phyloP scores from a whole-genome alignment of 768 basidiomycete species.

The Kwoniella dejecticola region DNA sequence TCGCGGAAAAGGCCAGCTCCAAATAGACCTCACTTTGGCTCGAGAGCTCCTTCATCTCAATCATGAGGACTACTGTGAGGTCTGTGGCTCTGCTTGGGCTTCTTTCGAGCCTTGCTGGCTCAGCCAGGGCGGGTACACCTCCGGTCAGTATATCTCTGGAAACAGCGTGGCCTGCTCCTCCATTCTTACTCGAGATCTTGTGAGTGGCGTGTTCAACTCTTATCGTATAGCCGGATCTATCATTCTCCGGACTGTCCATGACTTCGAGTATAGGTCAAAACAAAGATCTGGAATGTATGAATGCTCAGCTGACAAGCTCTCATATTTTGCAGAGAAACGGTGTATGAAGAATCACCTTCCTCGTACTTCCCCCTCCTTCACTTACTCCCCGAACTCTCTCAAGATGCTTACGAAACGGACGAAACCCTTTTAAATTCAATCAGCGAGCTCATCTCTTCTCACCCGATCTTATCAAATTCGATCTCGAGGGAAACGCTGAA shows the following conservation, averaged over 20 bases:
- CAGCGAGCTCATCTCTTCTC: constrained; percentile 27
- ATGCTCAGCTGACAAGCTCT: no score
- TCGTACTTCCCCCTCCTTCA: constrained; percentile 77
- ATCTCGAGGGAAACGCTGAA: constrained; percentile 63
- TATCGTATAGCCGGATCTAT: no score
- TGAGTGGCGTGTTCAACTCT: no score
- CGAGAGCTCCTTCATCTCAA: not conserved
- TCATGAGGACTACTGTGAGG: constrained; percentile 7
- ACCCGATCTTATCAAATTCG: constrained; percentile 61
- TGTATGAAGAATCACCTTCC: constrained; percentile 70
- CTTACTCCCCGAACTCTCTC: constrained; percentile 61
- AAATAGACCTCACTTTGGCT: no score
- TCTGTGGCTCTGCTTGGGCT: constrained; percentile 2
- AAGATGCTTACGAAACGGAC: constrained; percentile 42
- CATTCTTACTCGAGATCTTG: constrained; percentile 68
- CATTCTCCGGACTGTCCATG: no score
- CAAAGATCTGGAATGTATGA: not conserved
- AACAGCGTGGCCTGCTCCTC: constrained; percentile 70
- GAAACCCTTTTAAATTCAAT: constrained; percentile 54
- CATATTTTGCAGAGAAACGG: constrained; percentile 71
- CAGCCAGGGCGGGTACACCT: constrained; percentile 51
- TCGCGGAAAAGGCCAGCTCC: not conserved
- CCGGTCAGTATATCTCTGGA: constrained; percentile 65
- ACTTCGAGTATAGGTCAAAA: no score
- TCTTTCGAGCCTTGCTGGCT: not conserved